phyloP scores from a whole-genome alignment of 805 yeast species.

The Starmera quercuum region DNA sequence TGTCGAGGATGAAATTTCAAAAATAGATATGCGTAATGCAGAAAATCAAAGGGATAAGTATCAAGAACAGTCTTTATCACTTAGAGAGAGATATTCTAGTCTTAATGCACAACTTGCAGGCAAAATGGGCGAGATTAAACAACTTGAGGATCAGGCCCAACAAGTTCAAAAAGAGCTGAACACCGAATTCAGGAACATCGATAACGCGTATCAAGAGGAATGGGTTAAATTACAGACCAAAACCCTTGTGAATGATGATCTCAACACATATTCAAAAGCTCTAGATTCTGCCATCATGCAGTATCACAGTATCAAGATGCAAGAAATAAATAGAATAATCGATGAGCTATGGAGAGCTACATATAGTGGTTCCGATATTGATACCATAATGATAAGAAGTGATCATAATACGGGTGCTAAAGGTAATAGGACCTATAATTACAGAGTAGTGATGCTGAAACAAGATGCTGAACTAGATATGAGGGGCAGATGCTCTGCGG shows the following conservation, averaged over 20 bases:
- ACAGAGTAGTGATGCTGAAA: constrained; percentile 91
- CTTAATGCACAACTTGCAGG: constrained; percentile 65
- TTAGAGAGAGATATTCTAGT: constrained; percentile 42
- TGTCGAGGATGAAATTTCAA: constrained; percentile 31
- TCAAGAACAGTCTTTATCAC: constrained; percentile 44
- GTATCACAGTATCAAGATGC: constrained; percentile 86
- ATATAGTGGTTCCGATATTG: constrained; percentile 92
- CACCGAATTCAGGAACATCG: constrained; percentile 66
- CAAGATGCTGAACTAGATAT: constrained; percentile 89
- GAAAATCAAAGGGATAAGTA: constrained; percentile 53
- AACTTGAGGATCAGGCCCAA: constrained; percentile 64
- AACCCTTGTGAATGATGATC: constrained; percentile 69
- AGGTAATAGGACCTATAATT: constrained; percentile 69
- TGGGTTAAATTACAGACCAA: constrained; percentile 74
- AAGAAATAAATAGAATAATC: constrained; percentile 78
- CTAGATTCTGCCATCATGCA: constrained; percentile 91
- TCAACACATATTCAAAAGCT: constrained; percentile 74
- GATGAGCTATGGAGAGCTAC: constrained; percentile 93
- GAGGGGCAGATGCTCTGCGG: constrained; percentile 98
- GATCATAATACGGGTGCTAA: constrained; percentile 43
- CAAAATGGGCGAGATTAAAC: constrained; percentile 79
- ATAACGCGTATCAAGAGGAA: constrained; percentile 54
- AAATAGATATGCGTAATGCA: constrained; percentile 49
- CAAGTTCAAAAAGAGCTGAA: constrained; percentile 50
- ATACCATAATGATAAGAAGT: constrained; percentile 77